A percentile compares a stretch with the other conserved stretches of the same genome.
Evolutionary conservation across 371 early-diverging fungal species (phyloP).

Genomic region (Haplosporangium sp.): DNA sequence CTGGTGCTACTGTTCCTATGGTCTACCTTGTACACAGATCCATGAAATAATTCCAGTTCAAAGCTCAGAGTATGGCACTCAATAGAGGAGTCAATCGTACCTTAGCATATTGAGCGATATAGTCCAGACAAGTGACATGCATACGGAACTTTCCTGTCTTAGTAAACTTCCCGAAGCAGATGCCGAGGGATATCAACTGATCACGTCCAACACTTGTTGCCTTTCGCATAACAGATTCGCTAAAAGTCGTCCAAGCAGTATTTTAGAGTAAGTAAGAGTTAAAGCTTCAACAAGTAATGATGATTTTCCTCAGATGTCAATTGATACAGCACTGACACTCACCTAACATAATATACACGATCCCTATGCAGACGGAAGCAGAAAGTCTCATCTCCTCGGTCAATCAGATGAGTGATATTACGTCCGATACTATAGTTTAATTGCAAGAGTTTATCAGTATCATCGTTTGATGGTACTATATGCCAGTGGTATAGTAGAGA

Average conservation of each 20-base stretch:
- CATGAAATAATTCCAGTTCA: background rate
- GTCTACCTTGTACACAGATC: background rate
- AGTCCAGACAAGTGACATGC: conserved; percentile 94
- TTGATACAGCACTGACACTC: background rate
- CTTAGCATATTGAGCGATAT: conserved; percentile 95
- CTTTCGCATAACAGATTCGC: conserved; percentile 91
- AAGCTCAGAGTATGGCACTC: background rate
- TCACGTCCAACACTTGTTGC: conserved; percentile 90
- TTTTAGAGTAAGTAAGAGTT: background rate
- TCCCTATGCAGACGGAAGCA: conserved; percentile 96
- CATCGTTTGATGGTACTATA: no score
- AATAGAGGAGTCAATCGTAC: conserved; percentile 55
- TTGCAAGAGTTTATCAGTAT: background rate
- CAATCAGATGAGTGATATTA: conserved; percentile 95
- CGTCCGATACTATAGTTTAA: conserved; percentile 81
- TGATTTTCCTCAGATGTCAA: background rate
- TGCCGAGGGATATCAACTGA: conserved; percentile 91
- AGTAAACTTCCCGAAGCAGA: conserved; percentile 99
- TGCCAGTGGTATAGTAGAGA: background rate
- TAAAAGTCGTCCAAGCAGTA: conserved; percentile 29
- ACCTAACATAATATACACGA: conserved; percentile 95
- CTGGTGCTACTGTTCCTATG: background rate
- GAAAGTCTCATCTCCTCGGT: conserved; percentile 94
- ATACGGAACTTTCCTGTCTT: conserved; percentile 97
- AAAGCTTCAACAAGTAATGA: background rate